A percentile compares a stretch with the other conserved stretches of the same genome.
Conservation (phyloP, 163 green algal genomes). For the Scenedesmus sp. region DNA sequence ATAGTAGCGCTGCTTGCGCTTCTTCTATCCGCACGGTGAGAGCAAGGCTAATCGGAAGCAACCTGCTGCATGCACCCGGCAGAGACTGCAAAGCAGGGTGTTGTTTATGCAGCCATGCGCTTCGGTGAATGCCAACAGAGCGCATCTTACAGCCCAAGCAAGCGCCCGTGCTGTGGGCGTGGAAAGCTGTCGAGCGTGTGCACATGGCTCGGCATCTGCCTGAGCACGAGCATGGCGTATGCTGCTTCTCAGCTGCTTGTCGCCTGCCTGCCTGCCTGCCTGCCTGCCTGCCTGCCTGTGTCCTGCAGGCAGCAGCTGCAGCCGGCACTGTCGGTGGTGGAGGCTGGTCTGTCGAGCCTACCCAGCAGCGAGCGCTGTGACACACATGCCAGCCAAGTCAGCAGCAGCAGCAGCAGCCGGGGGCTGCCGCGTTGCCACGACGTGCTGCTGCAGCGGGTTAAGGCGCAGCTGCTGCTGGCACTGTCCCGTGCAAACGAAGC, state of each 20-base stretch:
- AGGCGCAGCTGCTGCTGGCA: slow-evolving; percentile 57
- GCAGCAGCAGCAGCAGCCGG: not conserved
- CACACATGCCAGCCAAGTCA: not conserved
- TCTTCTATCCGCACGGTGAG: slow-evolving; percentile 49
- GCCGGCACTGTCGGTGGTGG: slow-evolving; percentile 42
- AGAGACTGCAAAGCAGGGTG: no score
- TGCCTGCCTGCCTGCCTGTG: not conserved
- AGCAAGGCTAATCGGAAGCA: not conserved
- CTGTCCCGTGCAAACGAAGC: slow-evolving; percentile 39
- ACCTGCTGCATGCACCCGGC: not conserved
- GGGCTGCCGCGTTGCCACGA: slow-evolving; percentile 34
- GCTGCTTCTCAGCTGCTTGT: not conserved
- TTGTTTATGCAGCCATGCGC: no score
- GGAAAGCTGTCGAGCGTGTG: not conserved
- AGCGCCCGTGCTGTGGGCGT: not conserved
- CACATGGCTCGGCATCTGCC: not conserved
- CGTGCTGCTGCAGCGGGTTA: slow-evolving; percentile 54
- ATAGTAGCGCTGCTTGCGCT: slow-evolving; percentile 54
- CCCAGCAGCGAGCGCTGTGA: slow-evolving; percentile 15
- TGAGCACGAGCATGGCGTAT: no score
- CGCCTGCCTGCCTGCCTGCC: not conserved
- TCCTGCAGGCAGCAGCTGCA: slow-evolving; percentile 48
- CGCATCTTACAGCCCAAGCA: no score
- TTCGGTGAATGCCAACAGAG: no score
- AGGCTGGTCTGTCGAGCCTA: slow-evolving; percentile 40